A percentile compares a stretch with the other conserved stretches of the same genome.
phyloP scores from a whole-genome alignment of 148 eudicot species.

The Polygonum maritimum region DNA sequence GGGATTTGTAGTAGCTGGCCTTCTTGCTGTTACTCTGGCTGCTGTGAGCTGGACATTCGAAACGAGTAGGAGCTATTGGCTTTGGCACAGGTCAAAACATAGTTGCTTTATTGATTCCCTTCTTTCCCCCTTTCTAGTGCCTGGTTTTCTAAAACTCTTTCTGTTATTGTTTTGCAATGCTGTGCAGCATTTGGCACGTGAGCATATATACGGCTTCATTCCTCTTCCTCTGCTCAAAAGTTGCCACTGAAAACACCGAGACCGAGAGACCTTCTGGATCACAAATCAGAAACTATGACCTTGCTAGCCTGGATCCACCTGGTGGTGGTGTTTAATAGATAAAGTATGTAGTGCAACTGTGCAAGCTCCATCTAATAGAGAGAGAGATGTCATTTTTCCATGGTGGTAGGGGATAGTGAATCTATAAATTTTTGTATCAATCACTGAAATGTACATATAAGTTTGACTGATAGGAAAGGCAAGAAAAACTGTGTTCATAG shows the following conservation, averaged over 20 bases:
- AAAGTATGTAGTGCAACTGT: neutral
- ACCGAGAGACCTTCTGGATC: conserved; percentile 15
- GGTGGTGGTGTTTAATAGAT: conserved; percentile 15
- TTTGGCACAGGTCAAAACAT: conserved; percentile 78
- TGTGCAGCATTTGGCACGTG: conserved; percentile 79
- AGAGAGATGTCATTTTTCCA: too few species aligned
- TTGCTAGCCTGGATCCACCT: conserved; percentile 64
- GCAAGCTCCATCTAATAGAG: too few species aligned
- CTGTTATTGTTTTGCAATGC: neutral
- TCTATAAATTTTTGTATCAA: too few species aligned
- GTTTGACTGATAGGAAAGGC: neutral
- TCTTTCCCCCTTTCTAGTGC: neutral
- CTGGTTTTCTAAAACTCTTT: neutral
- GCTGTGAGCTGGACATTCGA: conserved; percentile 79
- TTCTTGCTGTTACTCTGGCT: conserved; percentile 60
- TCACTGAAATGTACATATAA: neutral
- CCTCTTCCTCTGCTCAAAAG: conserved; percentile 83
- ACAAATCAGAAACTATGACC: conserved; percentile 34
- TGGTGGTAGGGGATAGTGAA: too few species aligned
- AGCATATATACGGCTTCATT: conserved; percentile 72
- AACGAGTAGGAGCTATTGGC: conserved; percentile 68
- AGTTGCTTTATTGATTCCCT: neutral
- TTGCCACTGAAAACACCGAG: conserved; percentile 21
- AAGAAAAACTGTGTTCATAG: neutral
- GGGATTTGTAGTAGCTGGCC: conserved; percentile 60